Evolutionary conservation across 1,284 basidiomycete species (phyloP).

Genomic region (Kalmanozyma brasiliensis): DNA sequence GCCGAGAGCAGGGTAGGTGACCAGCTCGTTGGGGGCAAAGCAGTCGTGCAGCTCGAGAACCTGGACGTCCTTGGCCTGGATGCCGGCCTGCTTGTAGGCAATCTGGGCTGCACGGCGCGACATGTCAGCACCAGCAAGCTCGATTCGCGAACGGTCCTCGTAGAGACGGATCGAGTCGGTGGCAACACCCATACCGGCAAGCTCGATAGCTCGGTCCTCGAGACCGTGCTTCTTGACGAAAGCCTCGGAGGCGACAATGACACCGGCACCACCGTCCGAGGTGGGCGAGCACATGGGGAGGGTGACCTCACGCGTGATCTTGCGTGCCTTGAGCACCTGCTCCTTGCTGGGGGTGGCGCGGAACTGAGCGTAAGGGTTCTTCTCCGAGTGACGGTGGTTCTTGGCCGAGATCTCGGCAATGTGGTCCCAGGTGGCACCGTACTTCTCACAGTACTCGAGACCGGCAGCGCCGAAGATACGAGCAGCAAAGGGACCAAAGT

Average conservation of each 20-base stretch:
- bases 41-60: slow-evolving; percentile 87
- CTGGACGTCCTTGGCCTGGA: slow-evolving; percentile 80
- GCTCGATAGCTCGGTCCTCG: slow-evolving; percentile 85
- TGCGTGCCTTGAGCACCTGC: slow-evolving; percentile 55
- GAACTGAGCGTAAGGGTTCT: slow-evolving; percentile 89
- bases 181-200: slow-evolving; percentile 60
- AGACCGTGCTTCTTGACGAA: slow-evolving; percentile 80
- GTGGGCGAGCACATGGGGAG: slow-evolving; percentile 90
- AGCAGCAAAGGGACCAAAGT: slow-evolving; percentile 76
- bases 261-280: slow-evolving; percentile 68
- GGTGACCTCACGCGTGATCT: slow-evolving; percentile 79
- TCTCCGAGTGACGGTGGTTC: slow-evolving; percentile 82
- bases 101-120: slow-evolving; percentile 77
- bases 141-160: slow-evolving; percentile 60
- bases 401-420: slow-evolving; percentile 81
- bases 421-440: slow-evolving; percentile 77
- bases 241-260: slow-evolving; percentile 79
- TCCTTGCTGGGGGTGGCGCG: slow-evolving; percentile 57
- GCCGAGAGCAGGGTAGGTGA: slow-evolving; percentile 84
- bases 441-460: slow-evolving; percentile 80
- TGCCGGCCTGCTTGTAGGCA: slow-evolving; percentile 78
- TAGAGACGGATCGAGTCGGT: slow-evolving; percentile 61
- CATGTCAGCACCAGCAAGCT: slow-evolving; percentile 72
- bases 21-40: slow-evolving; percentile 76
- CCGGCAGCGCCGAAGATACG: slow-evolving; percentile 82